Evolutionary conservation across 2,329 filamentous ascomycete species (phyloP).

Genomic region (Triangularia verruculosa): DNA sequence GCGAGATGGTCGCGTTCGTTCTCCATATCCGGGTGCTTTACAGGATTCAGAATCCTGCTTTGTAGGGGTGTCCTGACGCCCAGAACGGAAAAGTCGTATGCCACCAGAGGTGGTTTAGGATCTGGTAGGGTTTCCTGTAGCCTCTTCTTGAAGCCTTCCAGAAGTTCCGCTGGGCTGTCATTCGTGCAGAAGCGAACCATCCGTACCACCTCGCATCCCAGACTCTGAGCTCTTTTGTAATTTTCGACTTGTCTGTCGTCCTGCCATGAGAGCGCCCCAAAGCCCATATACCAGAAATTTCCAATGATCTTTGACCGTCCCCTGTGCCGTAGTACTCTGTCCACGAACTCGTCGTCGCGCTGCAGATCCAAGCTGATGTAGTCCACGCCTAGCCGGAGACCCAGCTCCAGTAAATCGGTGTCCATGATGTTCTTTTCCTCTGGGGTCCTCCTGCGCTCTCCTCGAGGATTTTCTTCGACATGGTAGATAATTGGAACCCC

Average conservation of each 20-base stretch:
- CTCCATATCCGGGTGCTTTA: slow-evolving; percentile 44
- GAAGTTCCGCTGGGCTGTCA: slow-evolving; percentile 49
- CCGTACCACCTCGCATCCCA: slow-evolving; percentile 62
- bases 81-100: slow-evolving; percentile 46
- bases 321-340: slow-evolving; percentile 48
- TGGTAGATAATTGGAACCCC: slow-evolving; percentile 56
- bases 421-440: slow-evolving; percentile 46
- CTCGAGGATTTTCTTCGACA: slow-evolving; percentile 49
- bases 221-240: slow-evolving; percentile 50
- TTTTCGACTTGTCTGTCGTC: slow-evolving; percentile 50
- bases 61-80: slow-evolving; percentile 41
- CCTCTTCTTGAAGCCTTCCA: slow-evolving; percentile 50
- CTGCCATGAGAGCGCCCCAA: slow-evolving; percentile 53
- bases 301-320: slow-evolving; percentile 61
- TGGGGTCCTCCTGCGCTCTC: slow-evolving; percentile 37
- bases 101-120: slow-evolving; percentile 48
- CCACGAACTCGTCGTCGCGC: slow-evolving; percentile 48
- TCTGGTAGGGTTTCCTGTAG: slow-evolving; percentile 43
- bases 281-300: slow-evolving; percentile 48
- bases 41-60: slow-evolving; percentile 52
- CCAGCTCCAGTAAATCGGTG: slow-evolving; percentile 58
- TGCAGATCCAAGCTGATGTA: slow-evolving; percentile 63
- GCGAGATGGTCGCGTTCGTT: slow-evolving; percentile 42
- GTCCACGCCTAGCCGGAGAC: slow-evolving; percentile 63
- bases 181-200: slow-evolving; percentile 57